Percentiles rank a stretch among this genome's conserved stretches.
These are phyloP conservation scores for Phytophthora pluvialis DNA, from an alignment of 352 stramenopile genomes.

Conservation along the genomic window DNA sequence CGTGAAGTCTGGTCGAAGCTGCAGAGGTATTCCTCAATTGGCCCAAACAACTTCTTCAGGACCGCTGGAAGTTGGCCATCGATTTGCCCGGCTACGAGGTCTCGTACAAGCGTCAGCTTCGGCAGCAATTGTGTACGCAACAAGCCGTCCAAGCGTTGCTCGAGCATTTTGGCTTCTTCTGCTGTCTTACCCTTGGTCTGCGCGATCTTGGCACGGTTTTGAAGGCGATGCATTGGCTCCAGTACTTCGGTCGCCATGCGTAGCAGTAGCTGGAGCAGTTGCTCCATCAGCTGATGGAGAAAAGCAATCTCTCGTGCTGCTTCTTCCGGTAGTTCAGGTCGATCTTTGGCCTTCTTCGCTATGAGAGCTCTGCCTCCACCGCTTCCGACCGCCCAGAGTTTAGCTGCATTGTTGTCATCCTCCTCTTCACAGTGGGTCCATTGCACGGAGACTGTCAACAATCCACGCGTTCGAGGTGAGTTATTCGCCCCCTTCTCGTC, in stretches of 20 bases:
- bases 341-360: slow-evolving; percentile 26
- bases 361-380: slow-evolving; percentile 23
- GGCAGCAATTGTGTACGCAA: slow-evolving; percentile 27
- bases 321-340: slow-evolving; percentile 35
- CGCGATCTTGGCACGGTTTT: slow-evolving; percentile 50
- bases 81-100: slow-evolving; percentile 8
- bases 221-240: slow-evolving; percentile 59
- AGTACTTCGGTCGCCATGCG: slow-evolving; percentile 39
- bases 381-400: slow-evolving; percentile 34
- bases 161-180: slow-evolving; percentile 77
- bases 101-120: slow-evolving; percentile 11
- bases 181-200: slow-evolving; percentile 57
- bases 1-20: slow-evolving; percentile 24
- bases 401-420: slow-evolving; percentile 12
- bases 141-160: slow-evolving; percentile 53
- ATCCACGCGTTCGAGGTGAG: slow-evolving; percentile 41
- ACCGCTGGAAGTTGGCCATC: slow-evolving; percentile 14
- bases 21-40: slow-evolving; percentile 31
- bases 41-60: slow-evolving; percentile 21
- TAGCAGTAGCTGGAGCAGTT: slow-evolving; percentile 31
- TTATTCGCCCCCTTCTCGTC: slow-evolving; percentile 34
- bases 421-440: slow-evolving; percentile 53
- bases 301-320: slow-evolving; percentile 19
- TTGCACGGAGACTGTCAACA: slow-evolving; percentile 58
- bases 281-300: slow-evolving; percentile 28